phyloP scores from a whole-genome alignment of 495 filamentous ascomycete genomes.

The Penicillium cosmopolitanum region DNA sequence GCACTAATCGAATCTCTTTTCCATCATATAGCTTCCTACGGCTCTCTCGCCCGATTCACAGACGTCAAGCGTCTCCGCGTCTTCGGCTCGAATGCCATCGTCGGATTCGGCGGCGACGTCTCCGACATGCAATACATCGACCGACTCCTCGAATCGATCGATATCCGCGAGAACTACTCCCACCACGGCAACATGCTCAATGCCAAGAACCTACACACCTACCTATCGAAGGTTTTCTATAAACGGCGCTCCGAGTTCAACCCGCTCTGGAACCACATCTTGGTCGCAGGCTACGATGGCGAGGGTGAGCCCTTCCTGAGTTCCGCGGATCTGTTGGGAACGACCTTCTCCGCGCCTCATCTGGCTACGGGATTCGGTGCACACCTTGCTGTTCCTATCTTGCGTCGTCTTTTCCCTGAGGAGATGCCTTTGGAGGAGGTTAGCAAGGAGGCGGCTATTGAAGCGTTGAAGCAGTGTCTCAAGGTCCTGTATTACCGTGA shows the following conservation, averaged over 20 bases:
- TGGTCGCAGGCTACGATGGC: slow-evolving; percentile 86
- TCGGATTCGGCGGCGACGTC: slow-evolving; percentile 93
- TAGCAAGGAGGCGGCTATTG: slow-evolving; percentile 76
- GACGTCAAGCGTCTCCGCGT: slow-evolving; percentile 87
- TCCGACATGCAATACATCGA: slow-evolving; percentile 98
- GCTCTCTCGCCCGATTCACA: slow-evolving; percentile 94
- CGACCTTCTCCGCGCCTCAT: slow-evolving; percentile 82
- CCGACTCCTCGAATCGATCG: slow-evolving; percentile 81
- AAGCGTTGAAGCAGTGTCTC: slow-evolving; percentile 86
- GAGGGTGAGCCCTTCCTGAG: slow-evolving; percentile 84
- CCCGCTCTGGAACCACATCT: slow-evolving; percentile 93
- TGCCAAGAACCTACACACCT: slow-evolving; percentile 94
- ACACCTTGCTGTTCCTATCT: slow-evolving; percentile 88
- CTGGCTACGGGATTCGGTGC: slow-evolving; percentile 94
- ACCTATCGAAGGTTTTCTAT: slow-evolving; percentile 93
- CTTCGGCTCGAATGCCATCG: slow-evolving; percentile 71
- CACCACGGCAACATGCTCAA: slow-evolving; percentile 63
- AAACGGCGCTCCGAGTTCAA: slow-evolving; percentile 92
- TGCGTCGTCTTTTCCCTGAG: slow-evolving; percentile 80
- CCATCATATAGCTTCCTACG: slow-evolving; percentile 78
- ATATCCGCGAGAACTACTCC: slow-evolving; percentile 86
- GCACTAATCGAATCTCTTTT: slow-evolving; percentile 6
- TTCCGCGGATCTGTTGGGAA: slow-evolving; percentile 88
- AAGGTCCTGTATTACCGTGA: slow-evolving; percentile 98
- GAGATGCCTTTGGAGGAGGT: slow-evolving; percentile 72